Evolutionary conservation across 192 early-diverging fungal genomes (phyloP), one percentile per base, ranked within the genome.

Genomic region (Paraglomus occultum): DNA sequence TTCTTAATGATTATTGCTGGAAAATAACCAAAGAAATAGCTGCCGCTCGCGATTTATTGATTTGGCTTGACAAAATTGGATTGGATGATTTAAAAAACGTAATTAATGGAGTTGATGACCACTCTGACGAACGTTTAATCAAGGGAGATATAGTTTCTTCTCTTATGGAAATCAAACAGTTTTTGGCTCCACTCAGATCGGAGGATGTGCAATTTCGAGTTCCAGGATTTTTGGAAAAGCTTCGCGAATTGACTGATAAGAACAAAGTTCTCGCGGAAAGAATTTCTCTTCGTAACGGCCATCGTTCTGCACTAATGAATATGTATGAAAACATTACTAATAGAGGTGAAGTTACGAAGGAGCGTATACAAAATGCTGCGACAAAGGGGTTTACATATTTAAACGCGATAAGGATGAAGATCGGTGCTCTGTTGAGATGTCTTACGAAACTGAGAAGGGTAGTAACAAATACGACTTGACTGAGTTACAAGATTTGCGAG

Each of bases 71-170:
- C 14, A 57, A 23, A 10, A 17, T 58, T 17, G 14, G 31, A 10
- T 9, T 9, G 12, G 10, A 73, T 50, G 64, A 73, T 40, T 18
- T 73, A 3, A 73, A 73, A 49, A 67, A 73, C 55, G 54, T 64
- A 40, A 67, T 73, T 67, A 73, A 73, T 58, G 44, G 22, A 11
- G 71, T 73, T 40, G 71, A 73, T 44, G 71, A 73, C 2, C 48
- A 54, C 42, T 58, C 71, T 8, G 71, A 73, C 40, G 65, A 57
- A 40, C 18, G 71, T 14, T 23, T 70, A 6, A 59, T 70, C 11
- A 52, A 70, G 59, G 62, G 67, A 54, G 71, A 68, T 6, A 53
- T 51, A 39, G 31, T 73, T 15, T 39, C 51, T 17, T 67, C 71
- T 43, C 51, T 58, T 38, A 58, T 73, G 20, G 44, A 73, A 73